Percentiles rank a stretch among this genome's conserved stretches.
Conservation (phyloP, 768 basidiomycete species). For the Russula lepida region DNA sequence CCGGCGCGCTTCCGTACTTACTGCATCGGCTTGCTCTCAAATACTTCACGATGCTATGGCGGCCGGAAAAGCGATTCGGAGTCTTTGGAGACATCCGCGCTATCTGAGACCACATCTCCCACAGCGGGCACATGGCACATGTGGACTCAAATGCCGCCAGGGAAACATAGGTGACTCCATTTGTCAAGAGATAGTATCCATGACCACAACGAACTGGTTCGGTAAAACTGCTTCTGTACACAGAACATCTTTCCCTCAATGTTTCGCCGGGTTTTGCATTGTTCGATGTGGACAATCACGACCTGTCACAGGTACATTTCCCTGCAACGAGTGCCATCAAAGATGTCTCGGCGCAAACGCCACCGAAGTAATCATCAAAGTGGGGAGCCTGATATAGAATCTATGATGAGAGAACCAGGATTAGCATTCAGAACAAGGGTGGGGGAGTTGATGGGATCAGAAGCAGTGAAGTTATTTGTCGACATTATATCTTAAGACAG, state of each 20-base stretch:
- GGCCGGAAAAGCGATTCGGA: neutral
- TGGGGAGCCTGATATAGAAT: neutral
- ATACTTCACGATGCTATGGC: neutral
- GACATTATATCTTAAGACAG: constrained; percentile 19
- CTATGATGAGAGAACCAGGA: neutral
- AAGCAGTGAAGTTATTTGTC: neutral
- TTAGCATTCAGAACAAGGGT: neutral
- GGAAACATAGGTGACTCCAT: neutral
- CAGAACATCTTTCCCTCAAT: neutral
- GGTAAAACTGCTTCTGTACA: neutral
- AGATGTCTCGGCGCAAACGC: neutral
- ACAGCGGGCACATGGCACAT: neutral
- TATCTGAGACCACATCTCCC: neutral
- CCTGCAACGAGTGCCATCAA: neutral
- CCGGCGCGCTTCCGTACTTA: too few species aligned
- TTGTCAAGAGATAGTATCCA: neutral
- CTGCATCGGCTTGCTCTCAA: neutral
- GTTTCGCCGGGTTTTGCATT: neutral
- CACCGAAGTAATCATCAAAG: neutral
- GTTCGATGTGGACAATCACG: neutral
- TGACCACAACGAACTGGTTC: neutral
- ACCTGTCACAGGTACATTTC: neutral
- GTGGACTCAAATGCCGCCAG: neutral
- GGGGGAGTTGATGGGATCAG: neutral
- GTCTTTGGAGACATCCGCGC: neutral